A percentile compares a stretch with the other conserved stretches of the same genome.
Conservation (phyloP, 139 green algal genomes). For the Mesotaenium endlicherianum region DNA sequence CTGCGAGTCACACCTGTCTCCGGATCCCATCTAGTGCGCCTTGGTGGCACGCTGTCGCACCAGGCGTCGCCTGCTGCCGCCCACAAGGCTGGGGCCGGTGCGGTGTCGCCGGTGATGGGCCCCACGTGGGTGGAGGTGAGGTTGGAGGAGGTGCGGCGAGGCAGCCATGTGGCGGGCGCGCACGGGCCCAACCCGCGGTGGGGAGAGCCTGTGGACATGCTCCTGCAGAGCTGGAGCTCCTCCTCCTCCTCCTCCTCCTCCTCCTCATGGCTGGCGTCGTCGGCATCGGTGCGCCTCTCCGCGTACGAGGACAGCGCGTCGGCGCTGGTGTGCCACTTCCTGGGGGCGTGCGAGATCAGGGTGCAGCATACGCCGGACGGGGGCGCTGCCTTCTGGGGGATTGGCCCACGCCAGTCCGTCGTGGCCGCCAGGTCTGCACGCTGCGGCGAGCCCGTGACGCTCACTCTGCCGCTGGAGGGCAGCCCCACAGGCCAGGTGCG, state of each 20-base stretch:
- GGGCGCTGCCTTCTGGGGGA: neutral
- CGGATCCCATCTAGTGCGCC: too few species aligned
- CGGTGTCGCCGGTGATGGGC: neutral
- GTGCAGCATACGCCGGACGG: neutral
- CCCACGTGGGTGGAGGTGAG: neutral
- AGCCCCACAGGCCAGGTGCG: neutral
- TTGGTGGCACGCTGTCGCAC: too few species aligned
- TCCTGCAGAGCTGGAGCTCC: too few species aligned
- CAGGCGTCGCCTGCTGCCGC: too few species aligned
- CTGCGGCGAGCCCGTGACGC: neutral
- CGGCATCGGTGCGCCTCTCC: too few species aligned
- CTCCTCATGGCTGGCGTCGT: too few species aligned
- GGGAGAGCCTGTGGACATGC: neutral
- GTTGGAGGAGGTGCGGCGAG: neutral
- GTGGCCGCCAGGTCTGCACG: neutral
- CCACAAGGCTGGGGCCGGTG: too few species aligned
- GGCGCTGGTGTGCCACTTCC: neutral
- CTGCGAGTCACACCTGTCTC: too few species aligned
- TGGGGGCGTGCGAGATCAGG: neutral
- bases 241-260: too few species aligned
- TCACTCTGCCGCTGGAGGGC: neutral
- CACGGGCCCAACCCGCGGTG: neutral
- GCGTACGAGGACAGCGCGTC: neutral
- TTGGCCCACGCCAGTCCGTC: neutral
- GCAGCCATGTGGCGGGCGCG: neutral